Evolutionary conservation across 306 rosid species (phyloP).

Genomic region (Gynostemma pentaphyllum): DNA sequence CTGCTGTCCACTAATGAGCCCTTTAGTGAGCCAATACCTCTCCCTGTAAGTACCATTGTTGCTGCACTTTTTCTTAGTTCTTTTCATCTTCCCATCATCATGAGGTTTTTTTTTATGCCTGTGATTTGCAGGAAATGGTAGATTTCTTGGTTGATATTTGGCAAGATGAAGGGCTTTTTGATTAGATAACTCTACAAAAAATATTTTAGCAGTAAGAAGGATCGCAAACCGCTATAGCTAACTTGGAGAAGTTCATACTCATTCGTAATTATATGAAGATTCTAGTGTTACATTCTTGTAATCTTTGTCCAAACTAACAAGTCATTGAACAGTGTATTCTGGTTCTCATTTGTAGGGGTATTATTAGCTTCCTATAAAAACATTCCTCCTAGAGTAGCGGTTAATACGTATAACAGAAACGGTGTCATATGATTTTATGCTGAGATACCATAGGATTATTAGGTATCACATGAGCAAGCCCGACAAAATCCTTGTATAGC

Average conservation of each 20-base stretch:
- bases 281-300: not conserved
- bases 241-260: not conserved
- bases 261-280: not conserved
- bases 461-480: no score
- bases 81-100: not conserved
- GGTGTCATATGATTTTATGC: no score
- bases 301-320: conserved; percentile 5
- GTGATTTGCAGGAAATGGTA: conserved; percentile 83
- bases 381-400: no score
- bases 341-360: not conserved
- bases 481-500: no score
- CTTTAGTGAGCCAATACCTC: conserved; percentile 73
- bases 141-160: conserved; percentile 93
- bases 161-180: conserved; percentile 71
- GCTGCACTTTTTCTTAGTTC: not conserved
- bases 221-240: not conserved
- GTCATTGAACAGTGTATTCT: not conserved
- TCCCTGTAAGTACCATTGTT: conserved; percentile 42
- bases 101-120: not conserved
- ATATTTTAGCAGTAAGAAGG: not conserved
- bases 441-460: no score
- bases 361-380: no score
- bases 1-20: conserved; percentile 57
- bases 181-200: conserved; percentile 17
- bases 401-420: no score